phyloP scores from a whole-genome alignment of 495 filamentous ascomycete genomes.

The Penicillium riverlandense region DNA sequence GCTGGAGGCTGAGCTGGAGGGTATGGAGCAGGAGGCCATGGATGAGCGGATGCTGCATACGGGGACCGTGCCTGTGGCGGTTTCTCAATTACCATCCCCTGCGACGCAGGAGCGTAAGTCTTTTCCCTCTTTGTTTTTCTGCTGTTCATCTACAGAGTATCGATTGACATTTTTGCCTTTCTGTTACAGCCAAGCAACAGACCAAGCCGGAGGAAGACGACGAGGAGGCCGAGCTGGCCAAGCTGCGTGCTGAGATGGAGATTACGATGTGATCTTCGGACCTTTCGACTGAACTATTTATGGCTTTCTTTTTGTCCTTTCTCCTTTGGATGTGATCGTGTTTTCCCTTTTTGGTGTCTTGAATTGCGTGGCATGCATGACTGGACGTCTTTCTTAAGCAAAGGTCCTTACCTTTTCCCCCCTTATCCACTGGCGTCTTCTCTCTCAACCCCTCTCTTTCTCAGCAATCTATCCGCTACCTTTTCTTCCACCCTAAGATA shows the following conservation, averaged over 20 bases:
- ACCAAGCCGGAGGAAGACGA: slow-evolving; percentile 68
- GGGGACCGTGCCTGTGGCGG: slow-evolving; percentile 65
- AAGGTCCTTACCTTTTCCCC: slow-evolving; percentile 4
- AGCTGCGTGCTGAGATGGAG: slow-evolving; percentile 96
- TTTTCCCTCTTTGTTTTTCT: neutral
- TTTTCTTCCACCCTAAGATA: too few relatives aligned
- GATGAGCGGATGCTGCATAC: slow-evolving; percentile 92
- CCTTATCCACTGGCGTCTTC: slow-evolving; percentile 9
- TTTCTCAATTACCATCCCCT: slow-evolving; percentile 65
- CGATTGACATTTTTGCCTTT: too few relatives aligned
- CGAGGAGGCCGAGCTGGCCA: slow-evolving; percentile 91
- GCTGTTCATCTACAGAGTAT: too few relatives aligned
- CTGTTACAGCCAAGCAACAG: slow-evolving; percentile 28
- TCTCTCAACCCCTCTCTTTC: neutral
- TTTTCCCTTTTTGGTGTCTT: slow-evolving; percentile 1
- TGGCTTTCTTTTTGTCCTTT: neutral
- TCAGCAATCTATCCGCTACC: slow-evolving; percentile 1
- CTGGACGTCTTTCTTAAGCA: slow-evolving; percentile 13
- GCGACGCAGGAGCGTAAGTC: slow-evolving; percentile 69
- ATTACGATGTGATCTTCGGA: slow-evolving; percentile 68
- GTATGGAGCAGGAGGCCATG: slow-evolving; percentile 77
- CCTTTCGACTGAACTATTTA: neutral
- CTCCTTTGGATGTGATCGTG: neutral
- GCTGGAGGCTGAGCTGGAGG: slow-evolving; percentile 68
- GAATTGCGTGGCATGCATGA: slow-evolving; percentile 6